Evolutionary conservation across 441 rosid species (phyloP), one percentile per base, ranked within the genome.

Genomic region (Sinapis alba): DNA sequence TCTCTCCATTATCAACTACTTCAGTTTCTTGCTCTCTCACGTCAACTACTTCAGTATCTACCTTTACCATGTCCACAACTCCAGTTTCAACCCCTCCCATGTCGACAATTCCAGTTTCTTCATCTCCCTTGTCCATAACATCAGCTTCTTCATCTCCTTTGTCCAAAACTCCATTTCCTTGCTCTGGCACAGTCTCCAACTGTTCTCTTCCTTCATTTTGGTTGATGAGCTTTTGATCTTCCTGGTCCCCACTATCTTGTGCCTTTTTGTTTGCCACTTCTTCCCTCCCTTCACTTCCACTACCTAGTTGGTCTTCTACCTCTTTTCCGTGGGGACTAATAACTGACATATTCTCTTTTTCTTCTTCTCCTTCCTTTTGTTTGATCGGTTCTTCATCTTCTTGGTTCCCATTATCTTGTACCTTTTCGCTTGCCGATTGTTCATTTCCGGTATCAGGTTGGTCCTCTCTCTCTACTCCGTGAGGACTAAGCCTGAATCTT

Each of bases 121-220:
- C 58, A 57, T 65, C 69, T 24, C 28, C 43, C 15, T 87, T 92
- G 59, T 88, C 93, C 74, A 38, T 24, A 57, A 65, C 77, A 26
- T 83, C 84, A 83, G 72, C 78, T 90, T 50, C 84, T 82, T 80
- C 80, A 43, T 41, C 59, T 19, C 7, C 88, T 11, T 87, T 92
- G 57, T 84, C 94, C 74, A 83, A 93, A 0, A 81, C 82, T 73
- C 82, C 93, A 72, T 77, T 83, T 57, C 43, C 74, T n/a, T 80
- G 76, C 38, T 78, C 83, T 9, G 75, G 60, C 58, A 69, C 68
- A 68, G 56, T 87, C 75, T 61, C 56, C 0, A 78, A 80, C 0
- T 70, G 81, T 72, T 87, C 86, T 15, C 12, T 32, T 6, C 20
- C 50, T 61, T 71, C 68, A 9, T 45, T 28, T 27, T 45, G 30